A percentile compares a stretch with the other conserved stretches of the same genome.
Evolutionary conservation across 2,329 filamentous ascomycete species (phyloP).

Genomic region (Tolypocladium endophyticum): DNA sequence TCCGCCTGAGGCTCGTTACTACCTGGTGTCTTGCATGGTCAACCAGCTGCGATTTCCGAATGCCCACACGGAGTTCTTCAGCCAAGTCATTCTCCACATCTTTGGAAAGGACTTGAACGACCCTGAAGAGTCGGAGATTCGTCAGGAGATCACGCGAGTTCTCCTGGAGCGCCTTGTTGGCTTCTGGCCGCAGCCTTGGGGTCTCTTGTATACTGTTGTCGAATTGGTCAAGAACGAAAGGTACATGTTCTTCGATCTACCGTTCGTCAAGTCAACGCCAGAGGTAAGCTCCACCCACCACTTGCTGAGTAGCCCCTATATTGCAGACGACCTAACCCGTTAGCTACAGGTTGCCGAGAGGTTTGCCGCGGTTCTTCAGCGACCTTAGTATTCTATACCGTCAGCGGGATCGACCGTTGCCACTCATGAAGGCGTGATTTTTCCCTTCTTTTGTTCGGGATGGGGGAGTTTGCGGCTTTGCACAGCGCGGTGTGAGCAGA

Average conservation of each 20-base stretch:
- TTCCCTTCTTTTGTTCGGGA: background rate
- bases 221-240: constrained; percentile 87
- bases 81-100: constrained; percentile 70
- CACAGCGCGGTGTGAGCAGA: background rate
- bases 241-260: constrained; percentile 85
- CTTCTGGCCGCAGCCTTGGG: constrained; percentile 92
- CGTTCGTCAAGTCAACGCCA: constrained; percentile 81
- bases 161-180: constrained; percentile 80
- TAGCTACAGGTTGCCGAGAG: constrained; percentile 22
- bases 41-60: constrained; percentile 91
- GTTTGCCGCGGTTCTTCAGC: constrained; percentile 24
- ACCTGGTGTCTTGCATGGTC: constrained; percentile 71
- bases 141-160: constrained; percentile 83
- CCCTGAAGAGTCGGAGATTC: constrained; percentile 69
- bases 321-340: constrained; percentile 3
- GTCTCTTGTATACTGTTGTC: constrained; percentile 74
- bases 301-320: background rate
- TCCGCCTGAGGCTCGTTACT: constrained; percentile 69
- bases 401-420: background rate
- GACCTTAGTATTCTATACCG: constrained; percentile 11
- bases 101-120: constrained; percentile 67
- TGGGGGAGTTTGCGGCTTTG: background rate
- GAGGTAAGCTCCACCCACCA: constrained; percentile 52
- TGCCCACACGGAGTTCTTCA: constrained; percentile 86
- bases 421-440: background rate